Conservation (phyloP, 495 filamentous ascomycete species). For the Penicillium verhagenii region DNA sequence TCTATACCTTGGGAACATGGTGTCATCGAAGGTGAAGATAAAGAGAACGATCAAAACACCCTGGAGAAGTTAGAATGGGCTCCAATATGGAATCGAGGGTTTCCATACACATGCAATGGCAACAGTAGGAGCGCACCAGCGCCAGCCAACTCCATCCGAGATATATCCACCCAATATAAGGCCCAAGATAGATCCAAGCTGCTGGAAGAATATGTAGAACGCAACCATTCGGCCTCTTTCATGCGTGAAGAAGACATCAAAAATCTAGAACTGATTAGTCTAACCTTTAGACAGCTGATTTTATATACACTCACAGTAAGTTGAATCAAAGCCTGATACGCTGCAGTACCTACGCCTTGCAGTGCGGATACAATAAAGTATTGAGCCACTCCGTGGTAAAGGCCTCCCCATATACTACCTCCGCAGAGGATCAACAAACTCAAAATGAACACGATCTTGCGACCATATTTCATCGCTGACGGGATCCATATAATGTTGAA, state of each 20-base stretch:
- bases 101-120: slow-evolving; percentile 29
- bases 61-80: slow-evolving; percentile 3
- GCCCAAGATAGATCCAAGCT: slow-evolving; percentile 29
- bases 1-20: slow-evolving; percentile 33
- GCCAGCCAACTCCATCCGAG: slow-evolving; percentile 31
- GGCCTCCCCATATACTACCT: slow-evolving; percentile 26
- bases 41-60: slow-evolving; percentile 29
- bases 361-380: slow-evolving; percentile 25
- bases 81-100: neutral
- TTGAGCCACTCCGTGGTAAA: slow-evolving; percentile 23
- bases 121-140: slow-evolving; percentile 34
- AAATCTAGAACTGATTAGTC: slow-evolving; percentile 18
- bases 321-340: slow-evolving; percentile 33
- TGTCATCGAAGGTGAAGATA: slow-evolving; percentile 36
- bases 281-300: neutral
- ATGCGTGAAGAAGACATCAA: slow-evolving; percentile 32
- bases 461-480: slow-evolving; percentile 33
- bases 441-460: slow-evolving; percentile 31
- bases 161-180: slow-evolving; percentile 31
- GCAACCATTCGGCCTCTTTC: slow-evolving; percentile 29
- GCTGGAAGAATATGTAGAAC: slow-evolving; percentile 29
- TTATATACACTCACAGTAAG: slow-evolving; percentile 17
- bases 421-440: slow-evolving; percentile 23
- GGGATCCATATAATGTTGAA: slow-evolving; percentile 39
- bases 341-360: slow-evolving; percentile 29